Conservation (phyloP, 2,329 filamentous ascomycete genomes). For the Diaporthe sp. region DNA sequence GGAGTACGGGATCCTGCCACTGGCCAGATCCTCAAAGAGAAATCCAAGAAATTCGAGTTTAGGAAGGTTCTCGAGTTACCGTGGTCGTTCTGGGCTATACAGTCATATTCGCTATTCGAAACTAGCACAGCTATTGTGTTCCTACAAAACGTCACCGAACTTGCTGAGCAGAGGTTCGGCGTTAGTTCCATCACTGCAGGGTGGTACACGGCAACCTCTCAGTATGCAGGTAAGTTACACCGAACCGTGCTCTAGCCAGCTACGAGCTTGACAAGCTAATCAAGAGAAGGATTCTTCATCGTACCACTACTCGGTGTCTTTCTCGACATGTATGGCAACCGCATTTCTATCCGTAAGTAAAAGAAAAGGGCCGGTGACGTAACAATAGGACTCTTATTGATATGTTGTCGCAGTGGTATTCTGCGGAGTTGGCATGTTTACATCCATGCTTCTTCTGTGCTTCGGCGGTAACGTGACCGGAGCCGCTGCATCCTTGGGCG, state of each 20-base stretch:
- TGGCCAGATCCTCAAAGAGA: constrained; percentile 67
- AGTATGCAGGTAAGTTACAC: constrained; percentile 54
- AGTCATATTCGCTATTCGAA: constrained; percentile 67
- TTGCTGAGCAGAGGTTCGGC: constrained; percentile 69
- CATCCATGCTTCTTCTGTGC: constrained; percentile 64
- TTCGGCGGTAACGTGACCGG: constrained; percentile 60
- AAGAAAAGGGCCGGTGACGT: constrained; percentile 45
- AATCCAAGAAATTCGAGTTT: constrained; percentile 66
- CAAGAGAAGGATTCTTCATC: constrained; percentile 60
- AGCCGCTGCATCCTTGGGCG: constrained; percentile 67
- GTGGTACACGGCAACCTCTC: constrained; percentile 68
- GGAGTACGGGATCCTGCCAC: constrained; percentile 64
- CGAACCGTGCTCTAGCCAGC: background rate
- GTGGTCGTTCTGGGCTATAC: constrained; percentile 68
- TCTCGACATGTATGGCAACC: constrained; percentile 65
- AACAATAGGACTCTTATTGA: background rate
- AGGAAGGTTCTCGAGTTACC: constrained; percentile 65
- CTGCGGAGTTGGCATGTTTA: constrained; percentile 61
- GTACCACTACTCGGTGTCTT: constrained; percentile 66
- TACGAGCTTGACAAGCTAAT: background rate
- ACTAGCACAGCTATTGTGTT: constrained; percentile 67
- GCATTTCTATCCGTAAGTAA: constrained; percentile 50
- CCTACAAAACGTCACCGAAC: constrained; percentile 67
- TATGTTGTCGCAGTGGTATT: constrained; percentile 43
- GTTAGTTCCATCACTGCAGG: constrained; percentile 64